A percentile compares a stretch with the other conserved stretches of the same genome.
Conservation (phyloP, 495 filamentous ascomycete genomes). For the Glarea lozoyensis region DNA sequence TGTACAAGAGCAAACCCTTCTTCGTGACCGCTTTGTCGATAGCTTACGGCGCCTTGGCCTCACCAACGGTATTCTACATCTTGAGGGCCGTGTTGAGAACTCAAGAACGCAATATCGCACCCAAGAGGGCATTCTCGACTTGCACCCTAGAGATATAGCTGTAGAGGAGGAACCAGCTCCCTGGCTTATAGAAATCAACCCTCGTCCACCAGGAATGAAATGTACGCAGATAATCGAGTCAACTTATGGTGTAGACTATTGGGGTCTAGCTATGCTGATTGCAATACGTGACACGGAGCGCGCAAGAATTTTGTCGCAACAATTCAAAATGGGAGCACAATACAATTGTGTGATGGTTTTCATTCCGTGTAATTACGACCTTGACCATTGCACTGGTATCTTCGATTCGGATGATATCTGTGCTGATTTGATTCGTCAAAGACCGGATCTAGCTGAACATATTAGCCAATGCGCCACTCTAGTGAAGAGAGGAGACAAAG, state of each 20-base stretch:
- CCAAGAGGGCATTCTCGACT: background rate
- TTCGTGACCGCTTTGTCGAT: background rate
- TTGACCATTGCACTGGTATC: conserved; percentile 26
- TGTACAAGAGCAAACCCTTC: background rate
- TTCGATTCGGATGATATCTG: conserved; percentile 32
- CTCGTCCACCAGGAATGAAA: conserved; percentile 26
- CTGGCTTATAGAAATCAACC: conserved; percentile 31
- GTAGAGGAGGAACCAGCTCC: conserved; percentile 8
- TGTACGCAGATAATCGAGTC: conserved; percentile 21
- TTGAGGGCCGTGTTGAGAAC: background rate
- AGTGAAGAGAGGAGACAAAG: conserved; percentile 24
- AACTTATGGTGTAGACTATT: conserved; percentile 36
- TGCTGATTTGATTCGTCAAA: conserved; percentile 23
- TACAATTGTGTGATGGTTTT: background rate
- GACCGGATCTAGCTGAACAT: conserved; percentile 24
- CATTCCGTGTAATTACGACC: conserved; percentile 19
- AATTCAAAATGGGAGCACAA: background rate
- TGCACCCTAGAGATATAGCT: background rate
- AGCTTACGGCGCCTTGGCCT: background rate
- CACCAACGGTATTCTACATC: background rate
- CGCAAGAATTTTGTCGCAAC: conserved; percentile 17
- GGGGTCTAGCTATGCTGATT: conserved; percentile 23
- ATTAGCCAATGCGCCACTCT: conserved; percentile 23
- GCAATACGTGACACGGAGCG: conserved; percentile 23
- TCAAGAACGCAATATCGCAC: background rate